These are phyloP conservation scores for Blastomyces gilchristii DNA, from an alignment of 2,329 filamentous ascomycete genomes.

Conservation along the genomic window DNA sequence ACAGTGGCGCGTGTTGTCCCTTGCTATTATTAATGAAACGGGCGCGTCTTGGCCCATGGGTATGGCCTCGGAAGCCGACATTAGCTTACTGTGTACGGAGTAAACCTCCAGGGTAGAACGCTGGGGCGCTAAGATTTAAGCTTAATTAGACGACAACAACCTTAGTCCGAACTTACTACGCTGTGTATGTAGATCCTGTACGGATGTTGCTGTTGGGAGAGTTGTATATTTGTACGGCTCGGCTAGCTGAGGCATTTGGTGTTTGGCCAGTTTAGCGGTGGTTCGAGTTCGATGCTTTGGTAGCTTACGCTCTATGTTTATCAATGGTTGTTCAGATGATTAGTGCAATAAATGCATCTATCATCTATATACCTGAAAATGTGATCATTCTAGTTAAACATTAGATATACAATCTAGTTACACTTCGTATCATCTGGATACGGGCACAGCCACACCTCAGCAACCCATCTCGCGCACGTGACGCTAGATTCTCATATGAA, in stretches of 20 bases:
- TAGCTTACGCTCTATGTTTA: background rate
- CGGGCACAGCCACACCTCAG: no score
- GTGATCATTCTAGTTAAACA: no score
- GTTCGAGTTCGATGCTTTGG: background rate
- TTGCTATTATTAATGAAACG: background rate
- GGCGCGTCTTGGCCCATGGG: background rate
- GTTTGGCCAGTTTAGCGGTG: no score
- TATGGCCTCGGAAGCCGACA: background rate
- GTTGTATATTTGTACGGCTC: conserved; percentile 7
- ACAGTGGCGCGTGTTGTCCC: background rate
- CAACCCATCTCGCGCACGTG: background rate
- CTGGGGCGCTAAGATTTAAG: background rate
- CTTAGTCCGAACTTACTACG: background rate
- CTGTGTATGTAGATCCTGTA: background rate
- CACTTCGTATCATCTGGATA: no score
- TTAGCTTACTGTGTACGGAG: no score
- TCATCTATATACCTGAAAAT: no score
- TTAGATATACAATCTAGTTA: no score
- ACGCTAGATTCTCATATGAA: no score
- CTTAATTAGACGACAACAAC: conserved; percentile 3
- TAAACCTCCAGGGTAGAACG: background rate
- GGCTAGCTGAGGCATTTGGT: background rate
- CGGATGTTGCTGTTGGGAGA: no score
- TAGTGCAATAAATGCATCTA: no score
- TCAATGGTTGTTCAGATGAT: no score